phyloP scores from a whole-genome alignment of 306 rosid genomes.

The Cajanus cajan region DNA sequence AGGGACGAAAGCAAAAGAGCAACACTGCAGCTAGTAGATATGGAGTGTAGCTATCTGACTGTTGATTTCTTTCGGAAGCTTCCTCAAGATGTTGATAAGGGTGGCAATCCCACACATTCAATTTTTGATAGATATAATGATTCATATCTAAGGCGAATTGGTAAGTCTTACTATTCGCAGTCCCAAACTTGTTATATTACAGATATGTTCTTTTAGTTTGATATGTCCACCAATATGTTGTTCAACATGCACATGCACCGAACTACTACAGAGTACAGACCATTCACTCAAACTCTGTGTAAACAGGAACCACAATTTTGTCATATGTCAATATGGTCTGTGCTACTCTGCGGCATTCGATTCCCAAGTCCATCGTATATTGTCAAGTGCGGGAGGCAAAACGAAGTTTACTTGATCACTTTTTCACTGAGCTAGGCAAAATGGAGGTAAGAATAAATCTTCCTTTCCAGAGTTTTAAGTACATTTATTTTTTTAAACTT shows the following conservation, averaged over 20 bases:
- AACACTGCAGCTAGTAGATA: slow-evolving; percentile 79
- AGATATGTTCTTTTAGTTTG: slow-evolving; percentile 23
- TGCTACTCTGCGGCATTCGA: slow-evolving; percentile 75
- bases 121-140: slow-evolving; percentile 93
- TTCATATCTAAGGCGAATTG: slow-evolving; percentile 82
- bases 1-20: slow-evolving; percentile 94
- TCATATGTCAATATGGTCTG: slow-evolving; percentile 90
- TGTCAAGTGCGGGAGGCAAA: slow-evolving; percentile 98
- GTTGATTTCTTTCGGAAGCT: slow-evolving; percentile 96
- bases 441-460: slow-evolving; percentile 59
- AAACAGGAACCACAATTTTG: slow-evolving; percentile 76
- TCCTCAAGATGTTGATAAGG: slow-evolving; percentile 96
- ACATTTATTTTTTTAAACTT: not conserved
- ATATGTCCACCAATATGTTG: not conserved
- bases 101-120: slow-evolving; percentile 96
- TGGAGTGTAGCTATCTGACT: slow-evolving; percentile 87
- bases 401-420: slow-evolving; percentile 81
- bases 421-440: slow-evolving; percentile 82
- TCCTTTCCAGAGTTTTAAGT: not conserved
- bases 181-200: not conserved
- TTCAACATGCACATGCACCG: slow-evolving; percentile 13
- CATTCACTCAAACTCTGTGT: not conserved
- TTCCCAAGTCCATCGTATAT: slow-evolving; percentile 84
- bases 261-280: not conserved
- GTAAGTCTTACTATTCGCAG: slow-evolving; percentile 35